A percentile compares a stretch with the other conserved stretches of the same genome.
Conservation (phyloP, 768 basidiomycete species). For the Boletus pseudopeckii region DNA sequence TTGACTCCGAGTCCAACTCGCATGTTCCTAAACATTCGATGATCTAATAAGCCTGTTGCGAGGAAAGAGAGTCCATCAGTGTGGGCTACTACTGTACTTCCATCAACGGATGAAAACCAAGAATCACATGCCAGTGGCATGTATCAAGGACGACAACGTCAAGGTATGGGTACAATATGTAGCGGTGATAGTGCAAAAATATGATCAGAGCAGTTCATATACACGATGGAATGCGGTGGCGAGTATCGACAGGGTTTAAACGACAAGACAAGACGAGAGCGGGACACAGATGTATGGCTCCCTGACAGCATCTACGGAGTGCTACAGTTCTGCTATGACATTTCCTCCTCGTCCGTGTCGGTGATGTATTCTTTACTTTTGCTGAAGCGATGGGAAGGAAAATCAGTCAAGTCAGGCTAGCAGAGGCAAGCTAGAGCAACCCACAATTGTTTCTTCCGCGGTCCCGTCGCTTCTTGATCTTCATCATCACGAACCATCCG, state of each 20-base stretch:
- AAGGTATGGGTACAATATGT: background rate
- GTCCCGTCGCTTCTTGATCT: slow-evolving; percentile 60
- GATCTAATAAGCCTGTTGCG: no score
- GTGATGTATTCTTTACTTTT: slow-evolving; percentile 88
- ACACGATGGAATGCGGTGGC: background rate
- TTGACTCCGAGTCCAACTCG: background rate
- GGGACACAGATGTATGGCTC: background rate
- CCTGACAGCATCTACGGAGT: background rate
- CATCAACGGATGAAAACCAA: background rate
- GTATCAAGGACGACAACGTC: background rate
- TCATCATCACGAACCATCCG: slow-evolving; percentile 78
- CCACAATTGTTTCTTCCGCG: slow-evolving; percentile 76
- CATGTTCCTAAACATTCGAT: background rate
- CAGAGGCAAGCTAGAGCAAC: slow-evolving; percentile 23
- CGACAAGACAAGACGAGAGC: background rate
- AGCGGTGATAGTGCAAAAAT: background rate
- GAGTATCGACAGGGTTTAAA: background rate
- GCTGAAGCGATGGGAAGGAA: slow-evolving; percentile 37
- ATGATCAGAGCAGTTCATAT: slow-evolving; percentile 4
- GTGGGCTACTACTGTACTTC: background rate
- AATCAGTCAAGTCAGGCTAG: background rate
- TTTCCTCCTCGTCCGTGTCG: slow-evolving; percentile 79
- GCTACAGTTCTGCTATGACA: slow-evolving; percentile 43
- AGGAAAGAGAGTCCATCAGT: background rate
- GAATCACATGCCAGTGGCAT: background rate